A percentile compares a stretch with the other conserved stretches of the same genome.
Conservation (phyloP, 768 basidiomycete species). For the Bullera alba region DNA sequence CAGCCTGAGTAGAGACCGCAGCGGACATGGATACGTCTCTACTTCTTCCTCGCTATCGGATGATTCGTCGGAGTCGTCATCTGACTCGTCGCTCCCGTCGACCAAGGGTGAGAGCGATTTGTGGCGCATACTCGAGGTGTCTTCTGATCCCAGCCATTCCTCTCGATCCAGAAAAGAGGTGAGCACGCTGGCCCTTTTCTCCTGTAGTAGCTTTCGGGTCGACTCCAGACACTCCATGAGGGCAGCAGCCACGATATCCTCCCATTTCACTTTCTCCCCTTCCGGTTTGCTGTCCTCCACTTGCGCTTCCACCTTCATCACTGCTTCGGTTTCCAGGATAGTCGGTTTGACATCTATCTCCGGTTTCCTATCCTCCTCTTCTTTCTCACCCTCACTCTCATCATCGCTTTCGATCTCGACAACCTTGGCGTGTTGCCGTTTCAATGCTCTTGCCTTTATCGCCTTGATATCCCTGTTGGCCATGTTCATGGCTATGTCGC, state of each 20-base stretch:
- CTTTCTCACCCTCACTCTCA: neutral
- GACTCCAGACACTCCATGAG: conserved; percentile 9
- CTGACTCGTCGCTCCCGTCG: neutral
- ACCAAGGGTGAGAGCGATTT: neutral
- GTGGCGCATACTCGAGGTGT: neutral
- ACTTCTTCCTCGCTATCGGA: neutral
- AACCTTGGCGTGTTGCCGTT: neutral
- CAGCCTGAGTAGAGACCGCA: conserved; percentile 26
- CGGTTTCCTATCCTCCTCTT: neutral
- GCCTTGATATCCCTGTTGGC: conserved; percentile 14
- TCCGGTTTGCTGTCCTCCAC: too few relatives aligned
- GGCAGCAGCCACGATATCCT: conserved; percentile 12
- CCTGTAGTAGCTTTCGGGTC: conserved; percentile 4
- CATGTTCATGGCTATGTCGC: conserved; percentile 25
- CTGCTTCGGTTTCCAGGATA: neutral
- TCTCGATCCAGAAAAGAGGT: conserved; percentile 1
- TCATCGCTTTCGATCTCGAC: neutral
- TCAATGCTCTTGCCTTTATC: conserved; percentile 16
- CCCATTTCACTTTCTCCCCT: conserved; percentile 18
- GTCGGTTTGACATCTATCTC: conserved; percentile 6
- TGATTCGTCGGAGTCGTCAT: conserved; percentile 4
- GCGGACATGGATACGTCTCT: conserved; percentile 14
- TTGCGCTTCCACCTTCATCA: too few relatives aligned
- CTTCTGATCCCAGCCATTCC: conserved; percentile 14
- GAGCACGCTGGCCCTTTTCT: conserved; percentile 2